phyloP scores from a whole-genome alignment of 495 filamentous ascomycete genomes.

The Peziza echinospora region DNA sequence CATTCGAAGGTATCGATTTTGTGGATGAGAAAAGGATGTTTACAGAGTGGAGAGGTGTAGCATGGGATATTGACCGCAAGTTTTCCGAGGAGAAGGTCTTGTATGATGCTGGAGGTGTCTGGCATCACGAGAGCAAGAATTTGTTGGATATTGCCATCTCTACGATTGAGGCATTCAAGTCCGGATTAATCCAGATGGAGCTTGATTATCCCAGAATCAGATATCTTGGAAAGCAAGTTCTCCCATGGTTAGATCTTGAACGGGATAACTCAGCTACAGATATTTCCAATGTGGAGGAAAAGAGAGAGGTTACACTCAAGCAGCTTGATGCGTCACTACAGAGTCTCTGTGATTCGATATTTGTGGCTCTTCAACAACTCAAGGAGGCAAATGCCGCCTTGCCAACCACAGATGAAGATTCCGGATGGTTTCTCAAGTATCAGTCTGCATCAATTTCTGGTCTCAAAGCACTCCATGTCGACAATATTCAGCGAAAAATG shows the following conservation, averaged over 20 bases:
- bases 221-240: conserved; percentile 11
- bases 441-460: conserved; percentile 33
- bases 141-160: conserved; percentile 26
- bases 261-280: no score
- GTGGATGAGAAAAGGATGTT: background rate
- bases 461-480: conserved; percentile 36
- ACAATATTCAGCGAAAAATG: conserved; percentile 32
- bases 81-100: conserved; percentile 2
- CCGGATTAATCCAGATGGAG: conserved; percentile 19
- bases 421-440: conserved; percentile 39
- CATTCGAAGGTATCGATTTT: background rate
- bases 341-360: conserved; percentile 38
- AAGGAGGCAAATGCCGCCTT: conserved; percentile 26
- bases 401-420: conserved; percentile 34
- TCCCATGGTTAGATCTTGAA: conserved; percentile 8
- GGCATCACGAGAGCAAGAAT: conserved; percentile 14
- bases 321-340: conserved; percentile 37
- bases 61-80: conserved; percentile 1
- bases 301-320: background rate
- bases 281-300: background rate
- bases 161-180: conserved; percentile 25
- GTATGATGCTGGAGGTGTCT: conserved; percentile 7
- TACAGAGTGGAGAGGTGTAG: conserved; percentile 1
- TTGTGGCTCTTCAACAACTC: conserved; percentile 53
- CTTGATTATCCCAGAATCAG: conserved; percentile 10